phyloP scores from a whole-genome alignment of 495 filamentous ascomycete species.

The Pseudevernia furfuracea region DNA sequence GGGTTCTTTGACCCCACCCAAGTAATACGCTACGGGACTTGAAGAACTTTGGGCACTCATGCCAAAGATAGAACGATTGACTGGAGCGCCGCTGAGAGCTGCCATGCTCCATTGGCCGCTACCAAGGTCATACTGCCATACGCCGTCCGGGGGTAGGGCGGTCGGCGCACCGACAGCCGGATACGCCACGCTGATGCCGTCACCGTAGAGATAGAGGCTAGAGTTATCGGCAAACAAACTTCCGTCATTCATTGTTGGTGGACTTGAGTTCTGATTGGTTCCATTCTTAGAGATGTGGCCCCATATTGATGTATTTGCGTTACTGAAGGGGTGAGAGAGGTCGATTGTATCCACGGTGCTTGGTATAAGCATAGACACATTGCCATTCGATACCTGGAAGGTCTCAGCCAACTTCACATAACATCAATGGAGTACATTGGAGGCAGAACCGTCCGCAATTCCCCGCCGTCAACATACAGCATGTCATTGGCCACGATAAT shows the following conservation, averaged over 20 bases:
- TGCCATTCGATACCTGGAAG: slow-evolving; percentile 3
- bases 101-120: slow-evolving; percentile 9
- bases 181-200: slow-evolving; percentile 8
- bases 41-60: slow-evolving; percentile 4
- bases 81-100: slow-evolving; percentile 10
- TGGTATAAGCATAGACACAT: slow-evolving; percentile 4
- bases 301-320: slow-evolving; percentile 17
- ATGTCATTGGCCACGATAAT: slow-evolving; percentile 10
- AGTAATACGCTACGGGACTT: slow-evolving; percentile 9
- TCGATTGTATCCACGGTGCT: slow-evolving; percentile 17
- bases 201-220: slow-evolving; percentile 20
- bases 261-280: neutral
- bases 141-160: slow-evolving; percentile 10
- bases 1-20: slow-evolving; percentile 13
- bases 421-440: neutral
- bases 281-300: slow-evolving; percentile 14
- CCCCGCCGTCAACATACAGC: slow-evolving; percentile 10
- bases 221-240: slow-evolving; percentile 18
- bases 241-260: slow-evolving; percentile 17
- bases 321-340: slow-evolving; percentile 16
- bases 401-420: neutral
- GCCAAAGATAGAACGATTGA: slow-evolving; percentile 8
- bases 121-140: slow-evolving; percentile 16
- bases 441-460: slow-evolving; percentile 7
- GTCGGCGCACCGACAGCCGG: slow-evolving; percentile 1